Conservation (phyloP, 2,329 filamentous ascomycete genomes). For the Pyrenochaeta sp. region DNA sequence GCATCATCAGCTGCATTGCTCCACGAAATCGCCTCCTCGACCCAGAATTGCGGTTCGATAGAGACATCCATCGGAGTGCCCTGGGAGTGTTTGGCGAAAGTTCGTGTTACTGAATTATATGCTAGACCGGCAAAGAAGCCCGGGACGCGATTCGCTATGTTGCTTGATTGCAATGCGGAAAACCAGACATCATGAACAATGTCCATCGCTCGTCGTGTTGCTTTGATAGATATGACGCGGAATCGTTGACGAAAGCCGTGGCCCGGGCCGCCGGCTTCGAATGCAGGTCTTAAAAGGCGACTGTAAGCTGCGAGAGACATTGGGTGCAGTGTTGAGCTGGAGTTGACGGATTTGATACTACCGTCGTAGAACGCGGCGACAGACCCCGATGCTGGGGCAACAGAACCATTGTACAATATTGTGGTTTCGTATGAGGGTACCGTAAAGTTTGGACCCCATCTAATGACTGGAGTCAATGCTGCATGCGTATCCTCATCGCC, state of each 20-base stretch:
- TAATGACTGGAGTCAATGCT: slow-evolving; percentile 24
- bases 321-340: slow-evolving; percentile 15
- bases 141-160: slow-evolving; percentile 15
- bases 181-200: slow-evolving; percentile 27
- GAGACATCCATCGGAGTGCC: slow-evolving; percentile 18
- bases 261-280: slow-evolving; percentile 16
- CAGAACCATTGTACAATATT: slow-evolving; percentile 27
- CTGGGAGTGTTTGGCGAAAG: slow-evolving; percentile 11
- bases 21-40: slow-evolving; percentile 29
- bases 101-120: slow-evolving; percentile 23
- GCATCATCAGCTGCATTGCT: slow-evolving; percentile 11
- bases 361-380: slow-evolving; percentile 17
- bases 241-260: slow-evolving; percentile 26
- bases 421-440: slow-evolving; percentile 23
- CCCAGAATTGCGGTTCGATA: slow-evolving; percentile 21
- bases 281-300: slow-evolving; percentile 11
- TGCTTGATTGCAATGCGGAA: background rate
- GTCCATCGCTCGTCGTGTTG: slow-evolving; percentile 12
- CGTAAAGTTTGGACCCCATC: slow-evolving; percentile 21
- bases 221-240: slow-evolving; percentile 21
- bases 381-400: slow-evolving; percentile 16
- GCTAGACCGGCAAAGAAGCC: slow-evolving; percentile 26
- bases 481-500: slow-evolving; percentile 19
- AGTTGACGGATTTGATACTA: slow-evolving; percentile 15
- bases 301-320: slow-evolving; percentile 18